Conservation (phyloP, 2,329 filamentous ascomycete genomes). For the Ascochyta clinopodiicola region DNA sequence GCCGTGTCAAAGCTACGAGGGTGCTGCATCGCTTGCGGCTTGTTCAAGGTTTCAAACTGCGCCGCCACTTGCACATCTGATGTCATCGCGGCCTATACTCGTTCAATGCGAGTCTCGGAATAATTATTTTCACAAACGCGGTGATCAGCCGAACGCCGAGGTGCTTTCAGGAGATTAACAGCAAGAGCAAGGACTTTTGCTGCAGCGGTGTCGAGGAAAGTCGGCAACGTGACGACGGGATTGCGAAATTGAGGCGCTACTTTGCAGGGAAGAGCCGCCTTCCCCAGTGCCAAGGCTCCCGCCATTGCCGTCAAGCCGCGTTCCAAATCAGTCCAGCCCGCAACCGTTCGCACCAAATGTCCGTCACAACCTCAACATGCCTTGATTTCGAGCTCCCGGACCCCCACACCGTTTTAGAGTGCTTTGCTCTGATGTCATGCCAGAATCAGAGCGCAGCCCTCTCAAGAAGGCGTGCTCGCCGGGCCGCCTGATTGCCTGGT, state of each 20-base stretch:
- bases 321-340: constrained; percentile 12
- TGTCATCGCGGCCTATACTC: constrained; percentile 7
- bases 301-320: constrained; percentile 16
- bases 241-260: constrained; percentile 3
- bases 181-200: constrained; percentile 1
- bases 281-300: constrained; percentile 10
- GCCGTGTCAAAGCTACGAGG: constrained; percentile 1
- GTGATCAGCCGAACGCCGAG: constrained; percentile 1
- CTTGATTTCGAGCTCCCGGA: constrained; percentile 2
- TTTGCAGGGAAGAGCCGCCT: constrained; percentile 9
- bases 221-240: constrained; percentile 2
- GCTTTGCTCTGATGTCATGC: constrained; percentile 16
- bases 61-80: constrained; percentile 4
- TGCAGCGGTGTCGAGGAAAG: constrained; percentile 9
- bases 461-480: constrained; percentile 16
- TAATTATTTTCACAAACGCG: not conserved
- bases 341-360: constrained; percentile 4
- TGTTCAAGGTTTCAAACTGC: constrained; percentile 12
- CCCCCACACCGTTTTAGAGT: constrained; percentile 11
- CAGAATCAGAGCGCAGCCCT: not conserved
- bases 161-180: not conserved
- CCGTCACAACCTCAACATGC: constrained; percentile 1
- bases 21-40: constrained; percentile 13
- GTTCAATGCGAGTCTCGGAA: constrained; percentile 1
- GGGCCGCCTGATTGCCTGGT: constrained; percentile 7